A percentile compares a stretch with the other conserved stretches of the same genome.
phyloP scores from a whole-genome alignment of 495 filamentous ascomycete genomes.

The Penicillium nucicola region DNA sequence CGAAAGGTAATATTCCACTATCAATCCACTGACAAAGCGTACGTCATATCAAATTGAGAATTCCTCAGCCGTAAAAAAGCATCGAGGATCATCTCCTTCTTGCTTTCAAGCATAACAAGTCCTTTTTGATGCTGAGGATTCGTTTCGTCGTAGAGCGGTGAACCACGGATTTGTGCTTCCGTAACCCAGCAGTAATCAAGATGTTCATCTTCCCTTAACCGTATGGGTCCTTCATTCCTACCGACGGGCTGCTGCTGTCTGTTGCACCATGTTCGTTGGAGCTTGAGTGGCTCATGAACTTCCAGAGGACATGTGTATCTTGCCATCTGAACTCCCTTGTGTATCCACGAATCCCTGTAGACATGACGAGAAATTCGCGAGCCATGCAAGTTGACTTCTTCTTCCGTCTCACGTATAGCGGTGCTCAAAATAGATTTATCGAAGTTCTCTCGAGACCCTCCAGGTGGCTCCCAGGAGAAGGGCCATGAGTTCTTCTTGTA shows the following conservation, averaged over 20 bases:
- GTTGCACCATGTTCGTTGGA: neutral
- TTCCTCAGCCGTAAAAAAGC: neutral
- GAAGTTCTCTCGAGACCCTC: neutral
- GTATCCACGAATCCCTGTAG: neutral
- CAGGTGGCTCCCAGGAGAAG: neutral
- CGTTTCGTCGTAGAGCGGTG: neutral
- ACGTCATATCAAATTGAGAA: neutral
- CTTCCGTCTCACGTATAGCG: neutral
- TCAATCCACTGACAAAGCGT: neutral
- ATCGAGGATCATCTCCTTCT: neutral
- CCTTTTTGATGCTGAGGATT: neutral
- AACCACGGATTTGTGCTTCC: neutral
- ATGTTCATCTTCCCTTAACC: neutral
- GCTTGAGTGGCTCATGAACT: neutral
- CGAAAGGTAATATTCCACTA: neutral
- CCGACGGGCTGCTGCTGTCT: neutral
- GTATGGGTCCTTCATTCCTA: neutral
- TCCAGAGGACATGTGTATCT: neutral
- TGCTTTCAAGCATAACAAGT: conserved; percentile 3
- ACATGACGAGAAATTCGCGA: neutral
- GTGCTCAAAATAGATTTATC: neutral
- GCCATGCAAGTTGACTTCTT: neutral
- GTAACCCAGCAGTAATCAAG: conserved; percentile 1
- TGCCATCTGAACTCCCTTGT: neutral
- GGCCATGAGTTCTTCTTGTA: neutral